A percentile compares a stretch with the other conserved stretches of the same genome.
These are phyloP conservation scores for Leccinum uliginosum DNA, from an alignment of 768 basidiomycete species.

Conservation along the genomic window DNA sequence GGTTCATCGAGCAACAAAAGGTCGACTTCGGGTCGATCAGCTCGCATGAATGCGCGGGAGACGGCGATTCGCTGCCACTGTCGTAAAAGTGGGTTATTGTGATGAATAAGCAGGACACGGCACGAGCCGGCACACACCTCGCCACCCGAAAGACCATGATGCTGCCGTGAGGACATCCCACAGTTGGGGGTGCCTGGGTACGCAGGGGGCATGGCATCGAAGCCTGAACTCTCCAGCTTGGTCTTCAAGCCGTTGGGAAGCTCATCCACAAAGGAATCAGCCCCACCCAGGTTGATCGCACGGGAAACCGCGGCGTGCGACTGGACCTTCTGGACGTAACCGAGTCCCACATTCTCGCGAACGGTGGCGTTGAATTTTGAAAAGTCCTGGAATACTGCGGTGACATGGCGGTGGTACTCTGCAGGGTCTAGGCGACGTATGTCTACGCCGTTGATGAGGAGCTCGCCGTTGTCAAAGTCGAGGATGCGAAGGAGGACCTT, in stretches of 20 bases:
- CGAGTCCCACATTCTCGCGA: conserved; percentile 83
- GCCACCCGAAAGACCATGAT: conserved; percentile 77
- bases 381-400: conserved; percentile 86
- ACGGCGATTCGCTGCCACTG: conserved; percentile 89
- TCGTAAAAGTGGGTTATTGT: conserved; percentile 17
- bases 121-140: conserved; percentile 51
- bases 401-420: conserved; percentile 70
- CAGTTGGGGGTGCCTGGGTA: conserved; percentile 27
- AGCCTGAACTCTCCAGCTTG: conserved; percentile 60
- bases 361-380: conserved; percentile 75
- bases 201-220: conserved; percentile 41
- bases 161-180: conserved; percentile 33
- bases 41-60: conserved; percentile 84
- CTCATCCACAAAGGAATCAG: conserved; percentile 57
- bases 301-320: conserved; percentile 52
- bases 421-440: conserved; percentile 59
- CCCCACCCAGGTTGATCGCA: conserved; percentile 72
- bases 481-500: conserved; percentile 75
- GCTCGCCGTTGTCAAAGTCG: conserved; percentile 67
- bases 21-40: conserved; percentile 69
- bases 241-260: conserved; percentile 73
- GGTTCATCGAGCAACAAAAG: conserved; percentile 84
- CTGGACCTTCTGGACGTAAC: conserved; percentile 60
- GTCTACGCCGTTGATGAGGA: conserved; percentile 68
- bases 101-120: conserved; percentile 10